Conservation (phyloP, 257 asterid species). For the Nicotiana knightiana region DNA sequence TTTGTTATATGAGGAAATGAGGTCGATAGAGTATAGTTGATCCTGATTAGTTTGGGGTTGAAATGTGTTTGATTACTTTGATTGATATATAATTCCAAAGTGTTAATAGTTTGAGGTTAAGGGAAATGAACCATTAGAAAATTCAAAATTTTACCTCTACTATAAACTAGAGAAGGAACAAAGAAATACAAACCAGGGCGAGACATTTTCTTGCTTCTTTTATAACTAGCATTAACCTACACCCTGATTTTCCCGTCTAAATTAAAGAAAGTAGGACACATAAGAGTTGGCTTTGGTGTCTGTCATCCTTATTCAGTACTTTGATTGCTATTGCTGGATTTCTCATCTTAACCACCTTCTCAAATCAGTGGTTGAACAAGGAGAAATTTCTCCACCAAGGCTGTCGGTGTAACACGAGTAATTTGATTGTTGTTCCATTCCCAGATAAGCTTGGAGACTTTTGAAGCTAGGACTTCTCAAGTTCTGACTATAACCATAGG, state of each 20-base stretch:
- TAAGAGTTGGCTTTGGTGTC: not conserved
- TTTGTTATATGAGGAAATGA: not conserved
- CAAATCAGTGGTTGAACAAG: slow-evolving; percentile 80
- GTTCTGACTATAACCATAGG: slow-evolving; percentile 38
- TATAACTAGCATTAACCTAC: not conserved
- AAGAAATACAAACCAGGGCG: not conserved
- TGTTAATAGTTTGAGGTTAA: not conserved
- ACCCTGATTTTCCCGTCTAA: not conserved
- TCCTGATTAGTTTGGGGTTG: not conserved
- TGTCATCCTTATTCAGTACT: not conserved
- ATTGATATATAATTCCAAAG: not conserved
- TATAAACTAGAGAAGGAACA: slow-evolving; percentile 14
- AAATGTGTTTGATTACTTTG: not conserved
- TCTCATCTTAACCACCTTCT: slow-evolving; percentile 72
- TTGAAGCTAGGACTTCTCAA: slow-evolving; percentile 88
- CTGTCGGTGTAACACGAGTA: slow-evolving; percentile 66
- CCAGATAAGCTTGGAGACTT: slow-evolving; percentile 73
- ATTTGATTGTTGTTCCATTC: slow-evolving; percentile 72
- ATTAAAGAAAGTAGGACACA: slow-evolving; percentile 7
- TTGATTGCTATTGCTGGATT: not conserved
- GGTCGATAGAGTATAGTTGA: not conserved
- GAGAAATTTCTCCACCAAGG: slow-evolving; percentile 81
- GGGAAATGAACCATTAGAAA: slow-evolving; percentile 1
- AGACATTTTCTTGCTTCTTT: not conserved
- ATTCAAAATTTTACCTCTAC: slow-evolving; percentile 18